Evolutionary conservation across 2,329 filamentous ascomycete species (phyloP), one percentile per base, ranked within the genome.

Genomic region (Ophiosphaerella korrae): DNA sequence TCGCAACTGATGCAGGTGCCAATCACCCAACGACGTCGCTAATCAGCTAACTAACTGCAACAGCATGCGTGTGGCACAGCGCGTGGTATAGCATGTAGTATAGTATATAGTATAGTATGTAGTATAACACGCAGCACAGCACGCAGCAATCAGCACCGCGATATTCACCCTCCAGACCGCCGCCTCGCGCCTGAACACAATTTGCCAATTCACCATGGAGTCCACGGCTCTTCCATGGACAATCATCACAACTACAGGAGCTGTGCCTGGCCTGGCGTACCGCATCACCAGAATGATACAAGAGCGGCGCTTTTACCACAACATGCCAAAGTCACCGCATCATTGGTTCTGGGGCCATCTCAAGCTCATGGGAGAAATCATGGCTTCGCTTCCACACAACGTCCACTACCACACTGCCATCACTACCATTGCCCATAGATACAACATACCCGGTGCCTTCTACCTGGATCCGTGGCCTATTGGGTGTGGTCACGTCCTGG

Each of bases 401-500:
- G 51, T 57, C 3, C 75, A 77, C 36, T 68, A 72, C 6, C 75
- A 78, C 38, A 60, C 58, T 16, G 61, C 64, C 33, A 52, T 70
- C 16, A 66, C 69, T 1, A 66, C 70, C 11, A 60, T 79, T 32
- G 64, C 66, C 31, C 65, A 72, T 32, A 63, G 71, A 38, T 72
- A 72, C 51, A 57, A 71, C n/a, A 50, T 73, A 12, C 66, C 66
- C 1, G 58, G 66, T 7, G 53, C 74, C 23, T 79, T 75, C 59
- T 79, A 79, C 52, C 44, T 80, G 4, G 77, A 80, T 52, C 48
- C 75, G 2, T 80, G 77, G 77, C 78, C 78, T 0, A 35, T 75
- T 6, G 67, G 64, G 2, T 62, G 58, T 5, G 45, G 49, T 13
- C 57, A 65, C 11, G 32, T 67, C n/a, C 60, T 76, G 8, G 67